Evolutionary conservation across 805 yeast species (phyloP), one percentile per base, ranked within the genome.

Genomic region (Candida insectorum): DNA sequence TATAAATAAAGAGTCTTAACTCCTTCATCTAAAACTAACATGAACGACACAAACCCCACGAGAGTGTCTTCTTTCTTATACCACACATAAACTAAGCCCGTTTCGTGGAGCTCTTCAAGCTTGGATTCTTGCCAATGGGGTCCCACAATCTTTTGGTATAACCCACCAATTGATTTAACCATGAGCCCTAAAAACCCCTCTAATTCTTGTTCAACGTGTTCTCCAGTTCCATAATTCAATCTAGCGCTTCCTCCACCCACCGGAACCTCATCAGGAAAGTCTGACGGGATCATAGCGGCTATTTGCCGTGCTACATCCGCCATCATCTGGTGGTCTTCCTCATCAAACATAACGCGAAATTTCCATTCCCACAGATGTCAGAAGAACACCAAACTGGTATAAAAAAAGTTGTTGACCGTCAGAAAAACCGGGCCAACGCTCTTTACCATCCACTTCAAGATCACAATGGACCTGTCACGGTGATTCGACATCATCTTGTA

Each of bases 1-100:
- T 75, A 79, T 7, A 79, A 55, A 43, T 77, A 79, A 6, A 78
- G 36, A 11, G 68, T 69, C 30, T 60, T 51, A 4, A 44, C 41
- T 7, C 52, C 65, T 18, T 58, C 56, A 31, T 73, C 77, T 6
- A 41, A 21, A 0, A 73, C 67, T n/a, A 71, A 33, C 41, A 65
- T 63, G 33, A 74, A 48, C 1, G 81, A 73, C 9, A 74, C 26
- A 40, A 77, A 76, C 1, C 69, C 77, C 2, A 54, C 49, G 1
- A 67, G 24, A 6, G 18, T 5, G 6, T 19, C 26, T 5, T 19
- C 31, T 4, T 14, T 11, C 14, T 33, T 31, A 23, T 71, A 58
- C 44, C 65, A 49, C 0, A 69, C 47, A 38, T 71, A 73, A 0
- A 71, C 52, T 40, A 76, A 50, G 0, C 80, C 79, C 0, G 52